These are phyloP conservation scores for Neurospora intermedia DNA, from an alignment of 495 filamentous ascomycete species.

Conservation along the genomic window DNA sequence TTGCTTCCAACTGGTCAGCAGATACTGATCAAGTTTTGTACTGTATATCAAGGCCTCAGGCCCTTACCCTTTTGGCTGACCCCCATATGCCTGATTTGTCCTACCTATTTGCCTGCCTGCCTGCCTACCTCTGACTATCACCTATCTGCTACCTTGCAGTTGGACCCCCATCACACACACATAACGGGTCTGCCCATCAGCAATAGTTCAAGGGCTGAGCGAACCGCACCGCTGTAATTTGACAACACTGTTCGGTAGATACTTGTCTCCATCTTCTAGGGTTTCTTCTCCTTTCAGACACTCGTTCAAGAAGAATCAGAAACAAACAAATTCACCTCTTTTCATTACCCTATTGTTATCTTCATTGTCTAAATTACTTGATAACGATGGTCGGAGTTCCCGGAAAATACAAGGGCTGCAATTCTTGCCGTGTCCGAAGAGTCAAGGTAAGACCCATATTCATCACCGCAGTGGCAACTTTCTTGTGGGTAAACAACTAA, in stretches of 20 bases:
- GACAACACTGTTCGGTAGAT: neutral
- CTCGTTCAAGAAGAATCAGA: neutral
- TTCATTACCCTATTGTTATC: neutral
- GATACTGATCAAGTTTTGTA: neutral
- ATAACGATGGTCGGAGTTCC: slow-evolving; percentile 28
- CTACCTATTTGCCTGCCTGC: neutral
- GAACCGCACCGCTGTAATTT: neutral
- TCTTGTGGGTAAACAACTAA: neutral
- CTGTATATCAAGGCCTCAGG: neutral
- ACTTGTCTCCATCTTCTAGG: neutral
- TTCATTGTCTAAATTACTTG: neutral
- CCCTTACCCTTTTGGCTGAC: neutral
- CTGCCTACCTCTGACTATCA: neutral
- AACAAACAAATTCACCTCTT: neutral
- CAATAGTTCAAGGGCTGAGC: neutral
- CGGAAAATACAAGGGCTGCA: slow-evolving; percentile 38
- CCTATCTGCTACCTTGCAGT: neutral
- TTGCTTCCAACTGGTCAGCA: neutral
- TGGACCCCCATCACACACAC: neutral
- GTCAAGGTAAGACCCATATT: slow-evolving; percentile 20
- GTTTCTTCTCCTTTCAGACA: neutral
- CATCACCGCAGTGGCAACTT: neutral
- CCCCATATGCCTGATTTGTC: neutral
- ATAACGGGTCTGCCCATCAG: neutral
- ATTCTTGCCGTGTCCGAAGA: slow-evolving; percentile 32